Base-by-base conservation (phyloP, 139 green algal species). In the Coelastrella sp. region DNA sequence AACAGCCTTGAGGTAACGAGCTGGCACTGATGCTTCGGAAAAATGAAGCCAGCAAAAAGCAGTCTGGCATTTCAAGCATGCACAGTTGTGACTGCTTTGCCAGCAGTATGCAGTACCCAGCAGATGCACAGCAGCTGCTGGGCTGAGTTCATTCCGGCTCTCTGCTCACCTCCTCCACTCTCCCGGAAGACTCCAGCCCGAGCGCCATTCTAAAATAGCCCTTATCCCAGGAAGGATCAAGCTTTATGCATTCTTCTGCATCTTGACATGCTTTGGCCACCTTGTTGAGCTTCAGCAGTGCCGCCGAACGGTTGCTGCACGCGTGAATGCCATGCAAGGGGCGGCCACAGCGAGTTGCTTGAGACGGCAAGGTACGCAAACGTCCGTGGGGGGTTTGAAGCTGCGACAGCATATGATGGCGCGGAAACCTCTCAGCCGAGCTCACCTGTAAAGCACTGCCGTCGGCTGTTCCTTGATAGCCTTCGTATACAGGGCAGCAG, bases 231-330 rank as follows among this genome's bases (percentile, higher is more conserved):
- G 97, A 93, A 2, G 97, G 96, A 47, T 93, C 93, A 57, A 98
- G 91, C 11, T 87, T 78, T 19, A 99, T 96, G 92, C 94, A 96
- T 22, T 86, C 75, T 20, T 92, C 86, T 64, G 97, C 97, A 89
- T 99, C 97, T 64, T 94, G 92, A n/a, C 99, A 76, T 2, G 97
- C 98, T 90, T 99, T 98, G 3, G 88, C 94, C 2, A 98, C 92
- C 94, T 99, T 99, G 61, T 96, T 96, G 10, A 99, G 95, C 85
- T 99, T 95, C 54, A 99, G 85, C 60, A 99, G 91, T 5, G 97
- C 94, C 5, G 96, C 97, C 78, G 94, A 96, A 2, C 97, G 96
- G 89, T 99, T 99, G 95, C 97, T 99, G 95, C 83, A n/a, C 11
- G 1, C 5, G 71, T 20, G 3, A 83, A 17, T 32, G 1, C 32